Evolutionary conservation across 2,329 filamentous ascomycete species (phyloP), one percentile per base, ranked within the genome.

Genomic region (Trichocomaceae sp.): DNA sequence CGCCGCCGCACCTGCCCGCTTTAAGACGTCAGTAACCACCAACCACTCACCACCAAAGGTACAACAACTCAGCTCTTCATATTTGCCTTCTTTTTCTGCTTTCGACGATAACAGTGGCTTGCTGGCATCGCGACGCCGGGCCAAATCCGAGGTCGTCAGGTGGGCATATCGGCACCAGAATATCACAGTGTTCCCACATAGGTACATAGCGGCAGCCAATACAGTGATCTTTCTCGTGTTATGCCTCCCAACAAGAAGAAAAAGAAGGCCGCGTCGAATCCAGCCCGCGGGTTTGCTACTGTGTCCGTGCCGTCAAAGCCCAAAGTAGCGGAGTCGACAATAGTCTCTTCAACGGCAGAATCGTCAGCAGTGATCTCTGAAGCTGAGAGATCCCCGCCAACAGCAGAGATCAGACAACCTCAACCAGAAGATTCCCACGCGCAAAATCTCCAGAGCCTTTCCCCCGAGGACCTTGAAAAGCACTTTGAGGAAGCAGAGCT

Each of bases 401-500:
- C 23, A 33, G 29, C 47, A 50, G 44, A 41, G 23, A 52, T n/a
- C 51, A 58, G 62, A 39, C 63, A 59, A 54, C 33, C 57, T 39
- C 63, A 58, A 56, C 31, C 57, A 44, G 57, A 57, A 37, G 54
- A 57, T 54, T 55, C 59, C 47, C 53, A 59, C 6, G 56, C 61
- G 15, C 60, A 66, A 53, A 70, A 75, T 47, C 67, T 78, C 51
- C 74, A 82, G 53, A 75, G 81, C 26, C 73, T 92, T 60, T 89
- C 83, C 48, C 86, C 92, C 1, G 92, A 96, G 67, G 89, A 97
- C 69, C 87, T 96, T 50, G 93, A 96, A 67, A 84, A 77, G 59
- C 89, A 95, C 64, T 80, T 97, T 15, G 90, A 96, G 68, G 86
- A 90, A 63, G 87, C 90, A n/a, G 90, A 95, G 64, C 77, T 99